Conservation (phyloP, 1,284 basidiomycete species). For the Neolentinus lepideus region DNA sequence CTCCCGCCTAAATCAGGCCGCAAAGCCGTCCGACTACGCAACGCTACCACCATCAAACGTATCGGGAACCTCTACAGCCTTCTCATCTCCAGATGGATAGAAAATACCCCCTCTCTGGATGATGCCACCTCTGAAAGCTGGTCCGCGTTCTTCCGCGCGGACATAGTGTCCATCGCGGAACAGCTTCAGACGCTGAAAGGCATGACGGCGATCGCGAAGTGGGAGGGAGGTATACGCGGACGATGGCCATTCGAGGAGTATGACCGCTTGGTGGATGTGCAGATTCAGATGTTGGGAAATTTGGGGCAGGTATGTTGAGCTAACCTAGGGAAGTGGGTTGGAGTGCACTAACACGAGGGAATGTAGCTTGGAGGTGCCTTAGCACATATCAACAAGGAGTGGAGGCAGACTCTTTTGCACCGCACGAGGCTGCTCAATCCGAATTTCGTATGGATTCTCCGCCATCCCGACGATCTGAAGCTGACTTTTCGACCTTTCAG, state of each 20-base stretch:
- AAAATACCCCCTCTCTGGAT: slow-evolving; percentile 8
- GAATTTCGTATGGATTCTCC: slow-evolving; percentile 29
- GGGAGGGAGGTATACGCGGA: slow-evolving; percentile 43
- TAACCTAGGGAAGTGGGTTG: neutral
- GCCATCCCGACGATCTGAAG: neutral
- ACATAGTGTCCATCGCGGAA: slow-evolving; percentile 25
- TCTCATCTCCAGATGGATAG: slow-evolving; percentile 40
- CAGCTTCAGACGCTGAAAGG: slow-evolving; percentile 29
- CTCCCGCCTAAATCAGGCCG: slow-evolving; percentile 44
- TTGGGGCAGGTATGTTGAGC: slow-evolving; percentile 29
- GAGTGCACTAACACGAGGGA: neutral
- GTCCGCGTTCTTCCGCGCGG: slow-evolving; percentile 22
- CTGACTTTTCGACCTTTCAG: slow-evolving; percentile 12
- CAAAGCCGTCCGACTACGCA: slow-evolving; percentile 37
- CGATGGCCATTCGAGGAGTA: slow-evolving; percentile 45
- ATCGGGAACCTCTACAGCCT: slow-evolving; percentile 33
- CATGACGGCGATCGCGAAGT: slow-evolving; percentile 33
- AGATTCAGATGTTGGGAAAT: slow-evolving; percentile 34
- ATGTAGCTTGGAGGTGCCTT: slow-evolving; percentile 34
- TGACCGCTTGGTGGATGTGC: slow-evolving; percentile 28
- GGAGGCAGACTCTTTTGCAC: slow-evolving; percentile 30
- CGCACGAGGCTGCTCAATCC: slow-evolving; percentile 40
- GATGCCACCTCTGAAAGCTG: slow-evolving; percentile 13
- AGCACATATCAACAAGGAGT: slow-evolving; percentile 28
- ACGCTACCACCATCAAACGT: slow-evolving; percentile 31